Conservation (phyloP, 1,139 yeast genomes). For the Protomyces inundatus region DNA sequence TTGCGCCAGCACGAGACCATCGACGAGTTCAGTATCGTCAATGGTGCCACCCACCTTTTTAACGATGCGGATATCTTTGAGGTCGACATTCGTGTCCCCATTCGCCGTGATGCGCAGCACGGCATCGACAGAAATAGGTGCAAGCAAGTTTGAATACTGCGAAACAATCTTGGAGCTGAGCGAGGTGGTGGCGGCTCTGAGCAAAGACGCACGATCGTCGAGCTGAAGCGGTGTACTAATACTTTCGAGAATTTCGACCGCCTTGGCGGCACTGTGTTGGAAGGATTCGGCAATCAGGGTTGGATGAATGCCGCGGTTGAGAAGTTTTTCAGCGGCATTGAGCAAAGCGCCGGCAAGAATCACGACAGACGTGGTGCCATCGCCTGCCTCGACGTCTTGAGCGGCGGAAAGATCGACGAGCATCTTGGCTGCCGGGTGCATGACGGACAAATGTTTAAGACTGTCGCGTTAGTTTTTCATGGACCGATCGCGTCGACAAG, state of each 20-base stretch:
- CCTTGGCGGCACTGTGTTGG: conserved; percentile 83
- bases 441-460: conserved; percentile 89
- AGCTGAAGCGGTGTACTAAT: conserved; percentile 77
- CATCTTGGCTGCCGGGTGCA: conserved; percentile 98
- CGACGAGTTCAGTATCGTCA: conserved; percentile 88
- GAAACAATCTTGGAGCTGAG: conserved; percentile 82
- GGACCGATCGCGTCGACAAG: background rate
- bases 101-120: conserved; percentile 63
- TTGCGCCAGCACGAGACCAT: conserved; percentile 91
- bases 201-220: conserved; percentile 69
- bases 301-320: conserved; percentile 91
- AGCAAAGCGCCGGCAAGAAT: conserved; percentile 88
- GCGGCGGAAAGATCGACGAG: conserved; percentile 95
- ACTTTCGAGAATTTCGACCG: conserved; percentile 76
- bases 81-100: conserved; percentile 65
- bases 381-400: conserved; percentile 98
- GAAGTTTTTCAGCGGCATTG: conserved; percentile 88
- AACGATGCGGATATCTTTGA: conserved; percentile 78
- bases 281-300: conserved; percentile 90
- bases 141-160: conserved; percentile 75
- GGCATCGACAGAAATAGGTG: conserved; percentile 93
- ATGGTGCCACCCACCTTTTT: conserved; percentile 97
- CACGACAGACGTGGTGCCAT: conserved; percentile 96
- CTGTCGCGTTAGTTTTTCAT: background rate
- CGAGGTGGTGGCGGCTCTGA: conserved; percentile 92